Evolutionary conservation across 345 rosid genomes (phyloP), one percentile per base, ranked within the genome.

Genomic region (Anastatica hierochuntica): DNA sequence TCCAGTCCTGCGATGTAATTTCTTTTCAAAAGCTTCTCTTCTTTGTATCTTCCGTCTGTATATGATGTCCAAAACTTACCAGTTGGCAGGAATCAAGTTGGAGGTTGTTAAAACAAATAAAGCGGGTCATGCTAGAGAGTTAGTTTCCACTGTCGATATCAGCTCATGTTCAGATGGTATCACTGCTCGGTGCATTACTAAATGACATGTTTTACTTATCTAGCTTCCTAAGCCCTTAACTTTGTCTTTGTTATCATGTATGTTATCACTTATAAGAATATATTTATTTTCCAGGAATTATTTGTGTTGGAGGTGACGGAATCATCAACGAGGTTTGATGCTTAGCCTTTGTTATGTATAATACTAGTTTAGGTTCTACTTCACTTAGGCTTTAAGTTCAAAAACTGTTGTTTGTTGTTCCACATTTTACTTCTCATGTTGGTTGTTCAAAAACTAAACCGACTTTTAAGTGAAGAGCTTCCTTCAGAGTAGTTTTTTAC

Each of bases 291-390:
- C 23, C 78, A 92, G 98, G 98, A 39, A 92, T 92, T 33, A 88
- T 92, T 17, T 92, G 98, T 35, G 84, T 92, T 45, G 98, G 98
- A 31, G 98, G 98, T 56, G 98, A 92, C 63, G 98, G 98, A 49
- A 85, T 92, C 63, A 86, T 92, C 66, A 92, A 88, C 46, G 95
- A 92, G 98, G 97, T 88, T 17, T 58, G 95, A 43, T 50, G 57
- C n/a, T 62, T 45, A 29, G 26, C 62, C 6, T 47, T 31, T 33
- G 35, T 40, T 19, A 49, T n/a, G n/a, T n/a, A 46, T 33, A 39
- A 39, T 57, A 43, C 19, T 35, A 26, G 17, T 14, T 39, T 18
- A n/a, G n/a, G n/a, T n/a, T n/a, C n/a, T n/a, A n/a, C n/a, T 30
- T 38, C 14, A 14, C 36, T 56, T 41, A 16, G 49, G 47, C 18